phyloP scores from a whole-genome alignment of 176 grass and related monocot species.

The Hordeum marinum region DNA sequence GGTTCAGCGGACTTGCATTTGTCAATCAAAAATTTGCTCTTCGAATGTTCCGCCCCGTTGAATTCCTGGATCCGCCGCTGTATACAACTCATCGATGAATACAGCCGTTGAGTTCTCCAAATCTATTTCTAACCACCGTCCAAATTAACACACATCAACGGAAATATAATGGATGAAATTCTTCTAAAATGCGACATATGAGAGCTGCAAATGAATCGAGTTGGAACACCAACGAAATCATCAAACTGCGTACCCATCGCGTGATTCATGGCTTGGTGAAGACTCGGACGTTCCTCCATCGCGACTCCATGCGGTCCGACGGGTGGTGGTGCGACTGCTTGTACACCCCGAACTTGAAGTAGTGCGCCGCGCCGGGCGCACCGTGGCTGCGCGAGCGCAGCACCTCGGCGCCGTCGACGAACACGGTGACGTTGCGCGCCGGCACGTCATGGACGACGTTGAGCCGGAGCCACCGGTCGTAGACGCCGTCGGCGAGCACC shows the following conservation, averaged over 20 bases:
- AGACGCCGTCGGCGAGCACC: neutral
- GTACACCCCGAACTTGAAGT: slow-evolving; percentile 38
- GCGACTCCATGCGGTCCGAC: neutral
- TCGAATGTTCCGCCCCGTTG: too few species aligned
- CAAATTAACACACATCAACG: too few species aligned
- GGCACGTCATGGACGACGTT: slow-evolving; percentile 23
- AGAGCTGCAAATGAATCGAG: too few species aligned
- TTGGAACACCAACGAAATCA: neutral
- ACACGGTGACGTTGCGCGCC: neutral
- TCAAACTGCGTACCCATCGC: neutral
- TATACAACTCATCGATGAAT: too few species aligned
- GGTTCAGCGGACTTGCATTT: too few species aligned
- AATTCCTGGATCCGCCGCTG: too few species aligned
- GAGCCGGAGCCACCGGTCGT: slow-evolving; percentile 25
- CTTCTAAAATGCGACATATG: too few species aligned
- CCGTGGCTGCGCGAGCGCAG: neutral
- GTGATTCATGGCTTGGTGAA: neutral
- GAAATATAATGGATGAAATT: too few species aligned
- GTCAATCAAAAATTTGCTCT: too few species aligned
- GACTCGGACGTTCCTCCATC: slow-evolving; percentile 3
- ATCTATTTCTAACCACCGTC: too few species aligned
- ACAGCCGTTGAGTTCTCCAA: too few species aligned
- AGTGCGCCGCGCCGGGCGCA: neutral
- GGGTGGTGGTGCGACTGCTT: neutral
- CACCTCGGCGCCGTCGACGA: neutral